Base-by-base conservation (phyloP, 192 early-diverging fungal genomes). In the Coemansia sp. region DNA sequence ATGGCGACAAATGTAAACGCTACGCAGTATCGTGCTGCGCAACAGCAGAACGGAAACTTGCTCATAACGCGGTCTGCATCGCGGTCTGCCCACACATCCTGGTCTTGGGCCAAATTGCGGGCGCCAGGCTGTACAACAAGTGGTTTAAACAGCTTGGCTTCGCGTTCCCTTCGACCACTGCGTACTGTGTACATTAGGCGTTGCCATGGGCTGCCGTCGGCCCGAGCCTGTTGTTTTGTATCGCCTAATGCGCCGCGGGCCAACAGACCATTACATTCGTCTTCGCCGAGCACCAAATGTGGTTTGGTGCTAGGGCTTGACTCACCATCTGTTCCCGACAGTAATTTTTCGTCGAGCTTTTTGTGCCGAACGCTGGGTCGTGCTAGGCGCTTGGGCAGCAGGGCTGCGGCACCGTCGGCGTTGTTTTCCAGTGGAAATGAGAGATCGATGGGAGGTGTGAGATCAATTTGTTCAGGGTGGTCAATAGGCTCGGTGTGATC, bases 211-310 rank as follows among this genome's bases (percentile, higher is more conserved):
- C 55, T 57, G 53, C 75, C 75, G 32, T 73, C 75, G 14, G 75
- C 70, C 1, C 61, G 43, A 9, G 69, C 69, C 3, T 60, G 67
- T 55, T 78, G 70, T 39, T 68, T 68, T 16, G 72, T 70, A 38
- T 78, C 75, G 52, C 38, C 75, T 7, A 62, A 50, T 3, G 75
- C 75, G n/a, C 75, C 75, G 1, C 66, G 70, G 14, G 75, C 75
- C 24, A 78, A 27, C 55, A 78, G 57, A 0, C 75, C 75, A 50
- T 78, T 78, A 61, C 64, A 69, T 5, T 69, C 70, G 4, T 78
- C 75, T 24, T 53, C 66, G 5, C 20, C 66, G 9, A 23, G 32
- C 10, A 10, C 32, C 2, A 48, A 6, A 1, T 52, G 27, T 3
- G 29, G 19, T 7, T 22, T 16, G 22, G n/a, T 14, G 38, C 64